phyloP scores from a whole-genome alignment of 352 stramenopile genomes.

The Globisporangium cederbergense region DNA sequence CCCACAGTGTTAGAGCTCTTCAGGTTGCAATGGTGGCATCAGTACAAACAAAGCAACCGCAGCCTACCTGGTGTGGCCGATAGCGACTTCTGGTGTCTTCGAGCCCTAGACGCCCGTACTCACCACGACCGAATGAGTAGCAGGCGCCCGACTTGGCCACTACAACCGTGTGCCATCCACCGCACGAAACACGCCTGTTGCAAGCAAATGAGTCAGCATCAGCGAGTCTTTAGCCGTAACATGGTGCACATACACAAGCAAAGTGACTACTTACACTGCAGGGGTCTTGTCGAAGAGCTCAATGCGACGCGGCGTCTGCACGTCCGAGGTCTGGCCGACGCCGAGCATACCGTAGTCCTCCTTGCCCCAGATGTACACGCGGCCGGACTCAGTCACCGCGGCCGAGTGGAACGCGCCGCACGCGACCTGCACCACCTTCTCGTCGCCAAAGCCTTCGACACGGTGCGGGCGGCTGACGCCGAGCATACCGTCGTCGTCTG shows the following conservation, averaged over 20 bases:
- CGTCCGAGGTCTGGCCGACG: constrained; percentile 67
- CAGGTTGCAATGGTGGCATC: background rate
- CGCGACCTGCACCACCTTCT: constrained; percentile 77
- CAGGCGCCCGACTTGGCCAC: constrained; percentile 70
- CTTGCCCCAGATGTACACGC: constrained; percentile 83
- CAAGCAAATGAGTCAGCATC: background rate
- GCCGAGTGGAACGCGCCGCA: constrained; percentile 82
- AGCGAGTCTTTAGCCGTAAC: background rate
- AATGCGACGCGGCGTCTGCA: constrained; percentile 55
- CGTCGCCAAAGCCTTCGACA: constrained; percentile 59
- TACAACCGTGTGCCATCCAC: constrained; percentile 80
- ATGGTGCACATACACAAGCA: background rate
- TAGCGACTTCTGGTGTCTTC: constrained; percentile 74
- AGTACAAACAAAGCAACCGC: background rate
- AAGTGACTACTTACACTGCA: constrained; percentile 40
- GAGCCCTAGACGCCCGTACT: constrained; percentile 85
- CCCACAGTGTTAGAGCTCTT: background rate
- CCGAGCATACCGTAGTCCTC: constrained; percentile 88
- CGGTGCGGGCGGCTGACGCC: constrained; percentile 54
- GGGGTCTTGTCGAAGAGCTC: constrained; percentile 67
- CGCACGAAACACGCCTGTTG: constrained; percentile 68
- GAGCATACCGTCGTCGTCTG: constrained; percentile 54
- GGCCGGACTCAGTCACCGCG: constrained; percentile 61
- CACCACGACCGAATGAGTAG: constrained; percentile 74
- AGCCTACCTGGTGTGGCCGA: constrained; percentile 48